A percentile compares a stretch with the other conserved stretches of the same genome.
Conservation (phyloP, 768 basidiomycete species). For the Lactifluus echinatus region DNA sequence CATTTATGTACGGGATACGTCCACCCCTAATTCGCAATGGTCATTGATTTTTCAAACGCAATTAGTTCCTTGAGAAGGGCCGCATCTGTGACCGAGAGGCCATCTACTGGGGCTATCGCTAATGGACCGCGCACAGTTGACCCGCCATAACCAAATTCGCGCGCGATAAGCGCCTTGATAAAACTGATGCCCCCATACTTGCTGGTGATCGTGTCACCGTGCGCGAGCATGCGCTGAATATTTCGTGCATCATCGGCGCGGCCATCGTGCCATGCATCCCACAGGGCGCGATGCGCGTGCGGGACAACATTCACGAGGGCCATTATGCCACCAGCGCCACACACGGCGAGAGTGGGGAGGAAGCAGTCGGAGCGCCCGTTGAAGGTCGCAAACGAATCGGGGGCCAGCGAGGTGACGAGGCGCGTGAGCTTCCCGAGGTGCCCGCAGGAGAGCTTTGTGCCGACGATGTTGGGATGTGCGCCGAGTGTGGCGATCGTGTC, state of each 20-base stretch:
- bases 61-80: constrained; percentile 26
- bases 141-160: constrained; percentile 57
- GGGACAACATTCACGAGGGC: constrained; percentile 49
- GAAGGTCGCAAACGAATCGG: constrained; percentile 56
- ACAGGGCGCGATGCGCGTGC: constrained; percentile 7
- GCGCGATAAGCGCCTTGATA: constrained; percentile 53
- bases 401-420: constrained; percentile 48
- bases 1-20: neutral
- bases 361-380: constrained; percentile 70
- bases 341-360: constrained; percentile 50
- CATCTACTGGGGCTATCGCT: constrained; percentile 16
- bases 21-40: constrained; percentile 17
- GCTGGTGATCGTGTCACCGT: constrained; percentile 56
- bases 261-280: constrained; percentile 26
- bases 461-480: constrained; percentile 77
- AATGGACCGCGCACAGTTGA: constrained; percentile 27
- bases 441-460: constrained; percentile 78
- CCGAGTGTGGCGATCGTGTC: constrained; percentile 63
- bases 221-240: constrained; percentile 51
- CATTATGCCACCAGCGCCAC: constrained; percentile 57
- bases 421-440: constrained; percentile 79
- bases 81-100: constrained; percentile 18
- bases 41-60: constrained; percentile 27
- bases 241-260: constrained; percentile 50
- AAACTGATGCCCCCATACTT: constrained; percentile 62